Evolutionary conservation across 179 eudicot species (phyloP).

Genomic region (Drosera spatulata): DNA sequence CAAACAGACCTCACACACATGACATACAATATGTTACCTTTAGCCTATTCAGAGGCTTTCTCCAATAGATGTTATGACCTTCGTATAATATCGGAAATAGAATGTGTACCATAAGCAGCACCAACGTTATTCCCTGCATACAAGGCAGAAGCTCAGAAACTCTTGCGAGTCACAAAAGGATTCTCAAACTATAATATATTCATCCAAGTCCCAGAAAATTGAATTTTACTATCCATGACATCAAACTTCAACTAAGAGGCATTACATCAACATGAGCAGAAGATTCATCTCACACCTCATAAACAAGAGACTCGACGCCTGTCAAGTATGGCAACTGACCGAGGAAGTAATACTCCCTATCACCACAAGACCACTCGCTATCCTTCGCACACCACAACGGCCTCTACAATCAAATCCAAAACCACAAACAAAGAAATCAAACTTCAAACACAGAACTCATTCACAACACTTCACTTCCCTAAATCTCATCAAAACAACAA

Average conservation of each 20-base stretch:
- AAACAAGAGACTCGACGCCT: slow-evolving; percentile 46
- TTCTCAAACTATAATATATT: too few relatives aligned
- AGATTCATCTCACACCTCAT: slow-evolving; percentile 41
- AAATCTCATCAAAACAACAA: background rate
- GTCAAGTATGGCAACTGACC: slow-evolving; percentile 84
- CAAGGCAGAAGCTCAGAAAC: background rate
- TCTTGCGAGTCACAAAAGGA: too few relatives aligned
- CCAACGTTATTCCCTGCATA: slow-evolving; percentile 57
- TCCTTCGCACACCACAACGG: slow-evolving; percentile 74
- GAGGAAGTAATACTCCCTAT: slow-evolving; percentile 68
- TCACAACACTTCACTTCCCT: slow-evolving; percentile 1
- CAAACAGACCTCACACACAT: too few relatives aligned
- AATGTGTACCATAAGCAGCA: slow-evolving; percentile 51
- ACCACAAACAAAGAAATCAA: too few relatives aligned
- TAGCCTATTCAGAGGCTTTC: slow-evolving; percentile 36
- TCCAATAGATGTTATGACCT: slow-evolving; percentile 63
- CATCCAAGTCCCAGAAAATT: too few relatives aligned
- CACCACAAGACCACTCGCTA: slow-evolving; percentile 38
- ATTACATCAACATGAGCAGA: too few relatives aligned
- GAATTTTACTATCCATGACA: too few relatives aligned
- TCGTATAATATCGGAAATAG: slow-evolving; percentile 69
- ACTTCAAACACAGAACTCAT: background rate
- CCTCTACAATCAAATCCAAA: slow-evolving; percentile 40
- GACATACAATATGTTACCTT: slow-evolving; percentile 36
- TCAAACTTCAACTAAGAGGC: too few relatives aligned